Conservation (phyloP, 305 asterid genomes). For the Fraxinus platypoda region DNA sequence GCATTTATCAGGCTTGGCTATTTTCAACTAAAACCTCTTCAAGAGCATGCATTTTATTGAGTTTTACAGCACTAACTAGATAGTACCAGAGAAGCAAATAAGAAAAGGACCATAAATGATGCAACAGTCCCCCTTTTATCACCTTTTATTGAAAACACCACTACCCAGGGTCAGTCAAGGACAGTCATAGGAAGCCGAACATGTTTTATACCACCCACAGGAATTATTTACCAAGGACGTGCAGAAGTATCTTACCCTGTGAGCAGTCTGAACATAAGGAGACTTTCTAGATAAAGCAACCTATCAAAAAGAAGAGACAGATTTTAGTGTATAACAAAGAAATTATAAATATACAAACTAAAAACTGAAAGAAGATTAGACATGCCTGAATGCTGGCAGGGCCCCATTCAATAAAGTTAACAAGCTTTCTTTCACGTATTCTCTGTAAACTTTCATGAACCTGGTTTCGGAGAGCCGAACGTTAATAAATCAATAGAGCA, state of each 20-base stretch:
- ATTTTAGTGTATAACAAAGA: conserved; percentile 10
- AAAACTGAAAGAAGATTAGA: not conserved
- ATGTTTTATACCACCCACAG: conserved; percentile 13
- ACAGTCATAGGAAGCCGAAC: conserved; percentile 20
- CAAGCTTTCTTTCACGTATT: conserved; percentile 96
- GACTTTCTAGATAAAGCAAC: conserved; percentile 97
- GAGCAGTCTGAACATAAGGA: conserved; percentile 95
- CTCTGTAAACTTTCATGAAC: conserved; percentile 98
- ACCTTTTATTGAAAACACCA: not conserved
- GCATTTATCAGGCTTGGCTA: not conserved
- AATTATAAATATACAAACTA: not conserved
- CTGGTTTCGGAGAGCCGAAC: conserved; percentile 37
- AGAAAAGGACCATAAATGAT: not conserved
- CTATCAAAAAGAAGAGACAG: conserved; percentile 36
- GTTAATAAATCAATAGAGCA: conserved; percentile 3
- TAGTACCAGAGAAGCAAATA: not conserved
- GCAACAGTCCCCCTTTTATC: not conserved
- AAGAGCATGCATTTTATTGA: not conserved
- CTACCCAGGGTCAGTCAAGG: not conserved
- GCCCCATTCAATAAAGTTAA: conserved; percentile 99
- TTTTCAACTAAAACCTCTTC: not conserved
- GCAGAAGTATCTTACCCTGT: conserved; percentile 57
- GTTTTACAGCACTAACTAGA: not conserved
- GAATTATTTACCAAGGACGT: conserved; percentile 6
- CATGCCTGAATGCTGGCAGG: conserved; percentile 98